These are phyloP conservation scores for Cystobasidium pallidum DNA, from an alignment of 1,284 basidiomycete genomes.

Conservation along the genomic window DNA sequence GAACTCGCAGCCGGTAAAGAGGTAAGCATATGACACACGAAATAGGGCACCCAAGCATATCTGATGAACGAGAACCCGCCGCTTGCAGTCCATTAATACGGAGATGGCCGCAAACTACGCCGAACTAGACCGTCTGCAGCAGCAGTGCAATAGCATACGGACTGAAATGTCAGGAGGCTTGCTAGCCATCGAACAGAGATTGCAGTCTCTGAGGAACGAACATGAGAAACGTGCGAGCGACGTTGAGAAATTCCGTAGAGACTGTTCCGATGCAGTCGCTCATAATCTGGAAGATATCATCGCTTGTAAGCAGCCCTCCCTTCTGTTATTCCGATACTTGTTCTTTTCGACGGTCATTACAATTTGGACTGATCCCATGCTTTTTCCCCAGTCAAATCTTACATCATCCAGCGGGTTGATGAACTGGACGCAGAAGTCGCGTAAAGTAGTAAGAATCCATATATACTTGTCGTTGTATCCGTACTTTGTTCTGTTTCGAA, in stretches of 20 bases:
- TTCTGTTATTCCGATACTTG: neutral
- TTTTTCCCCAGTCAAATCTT: constrained; percentile 34
- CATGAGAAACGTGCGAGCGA: constrained; percentile 32
- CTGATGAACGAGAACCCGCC: neutral
- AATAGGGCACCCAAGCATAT: neutral
- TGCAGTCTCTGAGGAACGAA: constrained; percentile 44
- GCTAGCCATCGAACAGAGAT: constrained; percentile 43
- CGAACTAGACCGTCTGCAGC: constrained; percentile 35
- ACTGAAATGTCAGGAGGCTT: constrained; percentile 45
- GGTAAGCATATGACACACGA: constrained; percentile 35
- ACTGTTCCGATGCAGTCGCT: constrained; percentile 42
- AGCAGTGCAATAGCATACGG: constrained; percentile 37
- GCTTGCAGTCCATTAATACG: constrained; percentile 26
- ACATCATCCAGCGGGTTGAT: constrained; percentile 37
- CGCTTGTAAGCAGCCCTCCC: constrained; percentile 18
- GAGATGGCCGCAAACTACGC: constrained; percentile 35
- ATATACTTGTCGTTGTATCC: constrained; percentile 13
- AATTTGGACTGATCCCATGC: neutral
- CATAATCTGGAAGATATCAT: constrained; percentile 41
- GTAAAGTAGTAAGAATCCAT: neutral
- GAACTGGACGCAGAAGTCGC: constrained; percentile 41
- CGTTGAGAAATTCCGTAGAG: constrained; percentile 40
- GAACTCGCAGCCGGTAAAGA: constrained; percentile 46
- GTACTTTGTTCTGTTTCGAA: neutral
- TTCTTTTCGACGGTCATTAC: too few relatives aligned